These are phyloP conservation scores for Nakataea oryzae DNA, from an alignment of 2,329 filamentous ascomycete genomes.

Conservation along the genomic window DNA sequence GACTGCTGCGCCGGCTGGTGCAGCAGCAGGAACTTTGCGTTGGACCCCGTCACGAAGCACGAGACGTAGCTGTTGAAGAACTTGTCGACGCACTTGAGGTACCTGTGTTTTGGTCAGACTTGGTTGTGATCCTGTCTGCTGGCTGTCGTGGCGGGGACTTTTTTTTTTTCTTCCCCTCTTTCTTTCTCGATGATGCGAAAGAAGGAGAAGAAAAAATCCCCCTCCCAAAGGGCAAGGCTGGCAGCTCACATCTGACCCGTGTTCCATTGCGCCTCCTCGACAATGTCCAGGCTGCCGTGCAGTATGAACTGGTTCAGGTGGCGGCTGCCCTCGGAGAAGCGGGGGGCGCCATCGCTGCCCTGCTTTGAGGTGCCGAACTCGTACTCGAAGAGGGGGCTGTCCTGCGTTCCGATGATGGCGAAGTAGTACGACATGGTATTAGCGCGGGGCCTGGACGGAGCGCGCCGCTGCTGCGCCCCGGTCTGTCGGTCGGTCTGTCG, in stretches of 20 bases:
- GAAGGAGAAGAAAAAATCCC: background rate
- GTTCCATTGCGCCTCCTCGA: conserved; percentile 94
- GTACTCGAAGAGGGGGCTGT: conserved; percentile 93
- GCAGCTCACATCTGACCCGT: conserved; percentile 63
- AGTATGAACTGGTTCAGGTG: conserved; percentile 98
- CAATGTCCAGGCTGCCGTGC: conserved; percentile 85
- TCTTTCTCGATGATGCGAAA: background rate
- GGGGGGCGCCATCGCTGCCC: conserved; percentile 83
- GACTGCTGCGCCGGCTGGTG: conserved; percentile 54
- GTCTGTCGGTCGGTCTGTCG: conserved; percentile 14
- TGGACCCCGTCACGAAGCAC: conserved; percentile 85
- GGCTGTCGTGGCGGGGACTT: no score
- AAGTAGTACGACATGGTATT: conserved; percentile 97
- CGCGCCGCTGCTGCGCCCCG: conserved; percentile 8
- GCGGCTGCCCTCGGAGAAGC: conserved; percentile 78
- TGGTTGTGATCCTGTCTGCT: background rate
- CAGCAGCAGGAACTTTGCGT: conserved; percentile 87
- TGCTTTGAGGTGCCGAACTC: conserved; percentile 96
- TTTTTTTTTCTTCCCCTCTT: background rate
- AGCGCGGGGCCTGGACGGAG: background rate
- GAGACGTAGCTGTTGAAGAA: conserved; percentile 95
- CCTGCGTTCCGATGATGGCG: conserved; percentile 87
- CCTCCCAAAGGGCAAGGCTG: no score
- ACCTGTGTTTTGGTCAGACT: conserved; percentile 42
- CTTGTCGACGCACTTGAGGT: conserved; percentile 91